phyloP scores from a whole-genome alignment of 164 flowering plant genomes.

The Vitis rupestris region DNA sequence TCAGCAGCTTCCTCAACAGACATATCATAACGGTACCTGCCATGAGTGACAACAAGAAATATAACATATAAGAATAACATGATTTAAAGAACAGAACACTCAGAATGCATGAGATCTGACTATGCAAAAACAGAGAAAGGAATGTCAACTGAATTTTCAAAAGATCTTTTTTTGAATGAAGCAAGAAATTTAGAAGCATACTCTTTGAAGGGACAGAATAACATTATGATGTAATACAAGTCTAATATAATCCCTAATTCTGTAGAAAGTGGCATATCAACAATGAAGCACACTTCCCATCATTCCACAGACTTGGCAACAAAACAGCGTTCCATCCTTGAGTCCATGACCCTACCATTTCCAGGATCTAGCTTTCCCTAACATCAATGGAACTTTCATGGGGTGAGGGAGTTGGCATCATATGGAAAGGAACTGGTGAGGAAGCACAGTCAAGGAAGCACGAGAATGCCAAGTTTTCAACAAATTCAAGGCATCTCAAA shows the following conservation, averaged over 20 bases:
- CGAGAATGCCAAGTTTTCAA: too few species aligned
- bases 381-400: neutral
- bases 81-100: neutral
- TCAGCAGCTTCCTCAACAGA: conserved; percentile 88
- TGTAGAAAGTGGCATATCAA: too few species aligned
- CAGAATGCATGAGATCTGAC: too few species aligned
- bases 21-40: conserved; percentile 74
- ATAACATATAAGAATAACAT: neutral
- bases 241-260: too few species aligned
- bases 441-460: too few species aligned
- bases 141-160: neutral
- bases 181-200: neutral
- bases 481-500: too few species aligned
- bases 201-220: too few species aligned
- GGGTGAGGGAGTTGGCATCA: neutral
- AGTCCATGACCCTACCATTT: neutral
- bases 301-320: too few species aligned
- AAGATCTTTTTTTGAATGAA: neutral
- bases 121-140: neutral
- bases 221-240: too few species aligned
- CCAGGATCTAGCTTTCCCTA: neutral
- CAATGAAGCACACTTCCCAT: too few species aligned
- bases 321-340: too few species aligned
- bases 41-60: neutral
- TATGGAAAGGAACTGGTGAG: neutral